Base-by-base conservation (phyloP, 768 basidiomycete genomes). In the Dentipellis fragilis region DNA sequence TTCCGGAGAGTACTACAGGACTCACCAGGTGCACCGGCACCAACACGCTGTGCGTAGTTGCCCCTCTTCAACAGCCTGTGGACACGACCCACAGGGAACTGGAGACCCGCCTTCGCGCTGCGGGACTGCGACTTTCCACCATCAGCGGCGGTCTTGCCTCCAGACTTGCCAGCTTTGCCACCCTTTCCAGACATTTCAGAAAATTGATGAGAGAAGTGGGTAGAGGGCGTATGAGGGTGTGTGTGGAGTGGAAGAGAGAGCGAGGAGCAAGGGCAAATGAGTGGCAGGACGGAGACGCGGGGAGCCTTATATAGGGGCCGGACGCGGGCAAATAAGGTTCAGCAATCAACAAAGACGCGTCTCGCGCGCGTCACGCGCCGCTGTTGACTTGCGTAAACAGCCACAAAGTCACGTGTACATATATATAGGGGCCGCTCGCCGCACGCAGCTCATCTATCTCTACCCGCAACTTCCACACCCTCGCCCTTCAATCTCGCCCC, bases 41-140 rank as follows among this genome's bases (percentile, higher is more conserved):
- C 92, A 61, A 95, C 82, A 67, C 92, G 88, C 66, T 85, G 84
- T 35, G 89, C 85, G 63, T 89, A 90, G 74, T 89, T 89, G 58
- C 89, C 88, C 69, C 79, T 81, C 78, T 92, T 89, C 65, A 94
- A 71, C 60, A 88, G 79, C 78, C 90, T 86, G 69, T 92, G 90
- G 64, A 93, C 85, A 84, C 93, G 89, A 75, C 92, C 90, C 65
- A 95, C 92, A 47, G 92, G 93, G 73, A 88, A 88, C 70, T 89
- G 87, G 53, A 89, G 83, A 56, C 87, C 87, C 45, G 87, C 86
- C 65, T 80, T 83, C 40, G 84, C 78, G 11, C 86, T 87, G 60
- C 87, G 87, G 1, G 85, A 86, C 58, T 80, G 79, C 10, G 79
- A 73, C 68, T 81, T 87, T 66, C 60, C 60, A 19, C 65, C 66